These are phyloP conservation scores for Tuber indicum DNA, from an alignment of 495 filamentous ascomycete species.

Conservation along the genomic window DNA sequence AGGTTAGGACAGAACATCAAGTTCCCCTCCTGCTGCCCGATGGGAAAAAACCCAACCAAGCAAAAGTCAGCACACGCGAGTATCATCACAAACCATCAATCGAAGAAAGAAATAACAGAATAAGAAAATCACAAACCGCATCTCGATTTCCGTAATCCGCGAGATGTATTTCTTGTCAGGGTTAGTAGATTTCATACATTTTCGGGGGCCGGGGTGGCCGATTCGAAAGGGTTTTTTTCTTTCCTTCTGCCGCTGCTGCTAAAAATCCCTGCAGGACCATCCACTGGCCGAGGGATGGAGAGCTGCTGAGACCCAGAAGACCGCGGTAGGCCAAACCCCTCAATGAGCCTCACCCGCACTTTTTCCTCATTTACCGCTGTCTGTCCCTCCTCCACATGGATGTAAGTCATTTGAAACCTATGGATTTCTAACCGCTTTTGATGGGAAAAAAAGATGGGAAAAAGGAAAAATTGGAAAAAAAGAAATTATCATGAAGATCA, in stretches of 20 bases:
- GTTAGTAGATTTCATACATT: constrained; percentile 6
- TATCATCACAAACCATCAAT: background rate
- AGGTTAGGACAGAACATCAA: background rate
- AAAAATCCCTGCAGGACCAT: background rate
- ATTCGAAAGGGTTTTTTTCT: background rate
- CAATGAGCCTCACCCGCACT: background rate
- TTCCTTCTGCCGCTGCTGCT: background rate
- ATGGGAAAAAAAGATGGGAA: background rate
- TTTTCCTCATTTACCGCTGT: constrained; percentile 1
- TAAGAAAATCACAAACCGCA: background rate
- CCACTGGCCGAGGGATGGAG: background rate
- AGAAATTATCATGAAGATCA: constrained; percentile 4
- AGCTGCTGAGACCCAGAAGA: background rate
- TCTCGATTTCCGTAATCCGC: background rate
- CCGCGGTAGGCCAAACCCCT: background rate
- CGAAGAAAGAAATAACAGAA: constrained; percentile 4
- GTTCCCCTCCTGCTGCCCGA: background rate
- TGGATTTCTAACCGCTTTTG: background rate
- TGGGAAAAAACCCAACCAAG: background rate
- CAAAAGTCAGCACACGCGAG: background rate
- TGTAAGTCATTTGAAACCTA: constrained; percentile 1
- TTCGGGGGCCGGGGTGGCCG: constrained; percentile 1
- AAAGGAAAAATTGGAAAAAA: background rate
- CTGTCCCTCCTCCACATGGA: constrained; percentile 2
- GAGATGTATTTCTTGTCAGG: background rate